Conservation (phyloP, 208 protist genomes). For the Leishmania tarentolae region DNA sequence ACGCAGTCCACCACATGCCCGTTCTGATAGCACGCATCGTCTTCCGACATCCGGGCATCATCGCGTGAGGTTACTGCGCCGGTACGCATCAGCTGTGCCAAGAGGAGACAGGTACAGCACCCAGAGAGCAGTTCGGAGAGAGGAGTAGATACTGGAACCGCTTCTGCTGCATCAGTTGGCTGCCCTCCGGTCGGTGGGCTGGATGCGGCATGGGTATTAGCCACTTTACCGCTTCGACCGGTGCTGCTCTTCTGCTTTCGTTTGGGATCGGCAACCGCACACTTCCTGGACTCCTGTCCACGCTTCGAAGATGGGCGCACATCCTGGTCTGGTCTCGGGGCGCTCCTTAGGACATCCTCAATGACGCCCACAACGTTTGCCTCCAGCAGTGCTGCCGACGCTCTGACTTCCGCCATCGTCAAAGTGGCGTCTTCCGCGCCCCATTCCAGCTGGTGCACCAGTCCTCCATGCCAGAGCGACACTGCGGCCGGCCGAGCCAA, state of each 20-base stretch:
- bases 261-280: slow-evolving; percentile 7
- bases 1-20: neutral
- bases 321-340: slow-evolving; percentile 1
- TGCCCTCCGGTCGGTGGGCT: neutral
- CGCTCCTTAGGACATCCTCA: neutral
- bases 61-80: neutral
- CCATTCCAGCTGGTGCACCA: neutral
- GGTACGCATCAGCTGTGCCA: neutral
- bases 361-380: neutral
- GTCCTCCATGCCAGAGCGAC: slow-evolving; percentile 1
- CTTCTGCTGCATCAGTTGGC: neutral
- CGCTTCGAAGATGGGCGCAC: neutral
- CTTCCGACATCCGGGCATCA: neutral
- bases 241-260: neutral
- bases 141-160: neutral
- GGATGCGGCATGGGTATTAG: neutral
- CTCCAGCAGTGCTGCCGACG: neutral
- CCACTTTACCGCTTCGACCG: neutral
- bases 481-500: slow-evolving; percentile 8
- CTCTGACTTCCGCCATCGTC: neutral
- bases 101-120: slow-evolving; percentile 7
- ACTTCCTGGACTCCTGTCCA: neutral
- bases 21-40: neutral
- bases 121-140: slow-evolving; percentile 5
- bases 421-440: neutral